phyloP scores from a whole-genome alignment of 2,329 filamentous ascomycete genomes.

The Berkeleyomyces rouxiae region DNA sequence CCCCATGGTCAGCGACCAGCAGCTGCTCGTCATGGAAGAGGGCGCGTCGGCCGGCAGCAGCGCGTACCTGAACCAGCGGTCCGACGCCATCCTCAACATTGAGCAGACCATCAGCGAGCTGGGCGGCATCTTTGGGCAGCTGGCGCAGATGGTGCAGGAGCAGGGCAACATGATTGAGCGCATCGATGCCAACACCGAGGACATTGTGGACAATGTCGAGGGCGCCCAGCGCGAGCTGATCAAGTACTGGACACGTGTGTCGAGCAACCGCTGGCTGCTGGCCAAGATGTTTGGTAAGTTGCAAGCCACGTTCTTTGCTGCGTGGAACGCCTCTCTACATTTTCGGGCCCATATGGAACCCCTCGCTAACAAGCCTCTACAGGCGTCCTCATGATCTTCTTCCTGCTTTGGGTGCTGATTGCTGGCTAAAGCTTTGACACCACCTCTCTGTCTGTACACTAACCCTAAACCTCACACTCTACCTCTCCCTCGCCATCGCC shows the following conservation, averaged over 20 bases:
- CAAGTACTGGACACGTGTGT: conserved; percentile 92
- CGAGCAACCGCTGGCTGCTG: conserved; percentile 87
- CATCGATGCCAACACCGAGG: conserved; percentile 93
- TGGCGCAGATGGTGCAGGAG: conserved; percentile 92
- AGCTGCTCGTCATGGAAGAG: conserved; percentile 85
- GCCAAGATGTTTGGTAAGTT: conserved; percentile 45
- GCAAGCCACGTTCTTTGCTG: background rate
- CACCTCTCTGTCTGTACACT: background rate
- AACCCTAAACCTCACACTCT: background rate
- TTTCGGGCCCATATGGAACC: too few species aligned
- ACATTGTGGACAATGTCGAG: conserved; percentile 96
- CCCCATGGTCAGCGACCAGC: conserved; percentile 59
- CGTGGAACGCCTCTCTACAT: background rate
- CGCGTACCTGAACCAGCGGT: conserved; percentile 73
- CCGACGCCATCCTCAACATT: conserved; percentile 91
- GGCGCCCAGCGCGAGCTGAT: conserved; percentile 87
- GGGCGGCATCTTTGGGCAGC: conserved; percentile 77
- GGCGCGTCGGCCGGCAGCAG: conserved; percentile 63
- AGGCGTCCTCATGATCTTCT: conserved; percentile 85
- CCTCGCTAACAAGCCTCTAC: conserved; percentile 24
- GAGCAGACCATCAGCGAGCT: conserved; percentile 89
- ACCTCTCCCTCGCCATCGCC: background rate
- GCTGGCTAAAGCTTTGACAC: conserved; percentile 26
- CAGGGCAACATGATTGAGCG: conserved; percentile 96
- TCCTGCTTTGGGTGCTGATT: conserved; percentile 57